phyloP scores from a whole-genome alignment of 78 protist genomes.

The Fonticula alba region DNA sequence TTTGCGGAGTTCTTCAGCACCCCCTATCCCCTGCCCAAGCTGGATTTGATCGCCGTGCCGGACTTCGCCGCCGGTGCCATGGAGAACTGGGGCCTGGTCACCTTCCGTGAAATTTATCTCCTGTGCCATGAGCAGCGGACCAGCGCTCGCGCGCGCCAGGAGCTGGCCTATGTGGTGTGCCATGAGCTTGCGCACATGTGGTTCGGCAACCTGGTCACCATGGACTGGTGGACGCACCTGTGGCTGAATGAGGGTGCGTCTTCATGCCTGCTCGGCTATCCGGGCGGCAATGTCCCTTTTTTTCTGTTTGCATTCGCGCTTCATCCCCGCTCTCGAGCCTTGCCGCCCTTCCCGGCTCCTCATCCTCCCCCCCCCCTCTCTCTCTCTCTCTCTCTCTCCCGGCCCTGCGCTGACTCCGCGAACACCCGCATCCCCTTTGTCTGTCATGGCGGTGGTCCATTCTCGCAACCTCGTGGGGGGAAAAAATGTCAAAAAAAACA shows the following conservation, averaged over 20 bases:
- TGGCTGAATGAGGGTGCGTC: slow-evolving; percentile 72
- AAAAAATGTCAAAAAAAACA: too few relatives aligned
- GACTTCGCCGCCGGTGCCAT: slow-evolving; percentile 68
- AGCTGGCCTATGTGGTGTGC: slow-evolving; percentile 41
- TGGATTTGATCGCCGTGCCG: slow-evolving; percentile 60
- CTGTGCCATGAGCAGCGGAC: slow-evolving; percentile 21
- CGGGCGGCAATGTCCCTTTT: neutral
- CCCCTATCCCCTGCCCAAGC: slow-evolving; percentile 65
- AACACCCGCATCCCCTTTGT: too few relatives aligned
- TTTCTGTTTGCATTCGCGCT: neutral
- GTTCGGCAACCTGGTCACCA: slow-evolving; percentile 91
- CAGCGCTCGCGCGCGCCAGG: neutral
- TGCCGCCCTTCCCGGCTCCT: neutral
- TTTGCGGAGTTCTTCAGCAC: slow-evolving; percentile 40
- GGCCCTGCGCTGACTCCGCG: neutral
- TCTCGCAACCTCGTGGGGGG: slow-evolving; percentile 72
- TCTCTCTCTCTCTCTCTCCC: neutral
- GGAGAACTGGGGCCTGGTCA: slow-evolving; percentile 70
- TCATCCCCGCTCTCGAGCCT: neutral
- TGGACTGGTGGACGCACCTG: slow-evolving; percentile 86
- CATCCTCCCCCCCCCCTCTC: neutral
- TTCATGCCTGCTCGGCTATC: neutral
- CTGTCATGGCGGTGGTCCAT: too few relatives aligned
- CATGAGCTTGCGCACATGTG: slow-evolving; percentile 47
- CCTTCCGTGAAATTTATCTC: slow-evolving; percentile 48